Percentiles rank a stretch among this genome's conserved stretches.
These are phyloP conservation scores for Heliamphora exappendiculata DNA, from an alignment of 148 eudicot species.

Conservation along the genomic window DNA sequence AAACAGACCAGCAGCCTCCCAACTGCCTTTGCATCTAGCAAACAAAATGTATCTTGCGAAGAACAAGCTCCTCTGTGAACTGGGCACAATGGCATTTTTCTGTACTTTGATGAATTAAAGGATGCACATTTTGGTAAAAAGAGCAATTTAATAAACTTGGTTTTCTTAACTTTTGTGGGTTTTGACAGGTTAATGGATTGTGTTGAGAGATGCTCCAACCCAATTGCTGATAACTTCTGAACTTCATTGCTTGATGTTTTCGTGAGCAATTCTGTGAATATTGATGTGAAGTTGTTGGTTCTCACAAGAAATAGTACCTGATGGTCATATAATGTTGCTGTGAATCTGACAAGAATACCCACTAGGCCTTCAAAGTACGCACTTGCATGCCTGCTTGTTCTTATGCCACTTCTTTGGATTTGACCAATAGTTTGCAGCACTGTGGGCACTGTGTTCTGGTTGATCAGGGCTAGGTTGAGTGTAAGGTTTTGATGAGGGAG, in stretches of 20 bases:
- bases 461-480: constrained; percentile 54
- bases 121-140: constrained; percentile 24
- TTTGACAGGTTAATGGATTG: constrained; percentile 51
- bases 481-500: constrained; percentile 70
- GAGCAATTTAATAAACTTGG: constrained; percentile 20
- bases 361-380: constrained; percentile 69
- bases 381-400: constrained; percentile 47
- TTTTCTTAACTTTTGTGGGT: constrained; percentile 36
- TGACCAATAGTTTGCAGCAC: constrained; percentile 35
- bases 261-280: constrained; percentile 52
- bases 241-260: constrained; percentile 57
- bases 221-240: constrained; percentile 56
- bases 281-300: constrained; percentile 37
- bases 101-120: constrained; percentile 25
- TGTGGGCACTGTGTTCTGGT: constrained; percentile 36
- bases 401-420: constrained; percentile 42
- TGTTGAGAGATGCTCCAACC: constrained; percentile 64
- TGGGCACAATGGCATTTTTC: constrained; percentile 30
- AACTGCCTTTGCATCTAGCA: constrained; percentile 59
- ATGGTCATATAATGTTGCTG: constrained; percentile 60
- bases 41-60: constrained; percentile 56
- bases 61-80: constrained; percentile 74
- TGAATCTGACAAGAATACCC: constrained; percentile 73
- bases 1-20: constrained; percentile 54
- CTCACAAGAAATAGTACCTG: constrained; percentile 44